Percentiles rank a stretch among this genome's conserved stretches.
These are phyloP conservation scores for Candida awuae DNA, from an alignment of 805 yeast species.

Conservation along the genomic window DNA sequence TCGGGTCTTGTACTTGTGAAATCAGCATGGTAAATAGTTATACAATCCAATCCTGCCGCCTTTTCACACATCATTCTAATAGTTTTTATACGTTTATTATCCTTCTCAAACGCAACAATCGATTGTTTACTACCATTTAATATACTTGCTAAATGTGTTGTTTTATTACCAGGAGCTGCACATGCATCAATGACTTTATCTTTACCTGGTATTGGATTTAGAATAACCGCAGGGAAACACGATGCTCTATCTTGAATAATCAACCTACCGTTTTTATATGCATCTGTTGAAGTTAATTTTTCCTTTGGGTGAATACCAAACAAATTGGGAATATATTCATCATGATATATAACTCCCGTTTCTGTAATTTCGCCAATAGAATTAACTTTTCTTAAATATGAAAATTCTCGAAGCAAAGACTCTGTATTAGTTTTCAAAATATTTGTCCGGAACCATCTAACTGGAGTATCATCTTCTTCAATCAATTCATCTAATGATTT, in stretches of 20 bases:
- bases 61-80: constrained; percentile 68
- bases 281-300: constrained; percentile 54
- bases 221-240: constrained; percentile 87
- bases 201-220: constrained; percentile 48
- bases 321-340: constrained; percentile 63
- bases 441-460: constrained; percentile 76
- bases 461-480: constrained; percentile 58
- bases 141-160: constrained; percentile 80
- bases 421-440: constrained; percentile 42
- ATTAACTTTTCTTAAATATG: constrained; percentile 38
- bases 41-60: constrained; percentile 55
- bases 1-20: constrained; percentile 53
- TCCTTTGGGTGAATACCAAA: constrained; percentile 79
- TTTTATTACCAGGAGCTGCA: constrained; percentile 98
- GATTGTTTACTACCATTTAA: constrained; percentile 35
- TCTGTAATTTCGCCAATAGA: constrained; percentile 33
- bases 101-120: constrained; percentile 84
- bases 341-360: constrained; percentile 58
- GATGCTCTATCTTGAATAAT: constrained; percentile 96
- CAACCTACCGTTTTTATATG: constrained; percentile 66
- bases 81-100: constrained; percentile 59
- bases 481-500: constrained; percentile 44
- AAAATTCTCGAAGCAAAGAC: constrained; percentile 34
- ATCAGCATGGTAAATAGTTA: constrained; percentile 42
- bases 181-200: constrained; percentile 80